Evolutionary conservation across 371 early-diverging fungal species (phyloP).

Genomic region (Circinella umbellata): DNA sequence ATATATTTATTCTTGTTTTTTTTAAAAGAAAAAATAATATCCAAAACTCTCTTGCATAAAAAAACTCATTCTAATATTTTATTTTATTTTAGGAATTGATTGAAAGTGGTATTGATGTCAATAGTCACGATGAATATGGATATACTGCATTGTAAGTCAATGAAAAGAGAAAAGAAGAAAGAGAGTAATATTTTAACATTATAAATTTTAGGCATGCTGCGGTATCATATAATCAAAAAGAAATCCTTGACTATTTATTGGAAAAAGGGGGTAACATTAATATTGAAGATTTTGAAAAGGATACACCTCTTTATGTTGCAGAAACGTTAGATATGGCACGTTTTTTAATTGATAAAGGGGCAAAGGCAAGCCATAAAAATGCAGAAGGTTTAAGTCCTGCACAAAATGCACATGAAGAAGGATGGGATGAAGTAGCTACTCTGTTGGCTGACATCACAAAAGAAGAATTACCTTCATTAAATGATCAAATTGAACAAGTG

Average conservation of each 20-base stretch:
- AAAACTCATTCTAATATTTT: not conserved
- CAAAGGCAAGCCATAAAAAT: slow-evolving; percentile 69
- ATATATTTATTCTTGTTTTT: not conserved
- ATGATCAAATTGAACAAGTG: slow-evolving; percentile 23
- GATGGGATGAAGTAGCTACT: slow-evolving; percentile 46
- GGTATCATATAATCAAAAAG: slow-evolving; percentile 66
- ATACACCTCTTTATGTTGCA: slow-evolving; percentile 86
- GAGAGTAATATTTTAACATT: not conserved
- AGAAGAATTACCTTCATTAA: slow-evolving; percentile 29
- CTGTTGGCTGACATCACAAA: slow-evolving; percentile 37
- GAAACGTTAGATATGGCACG: slow-evolving; percentile 78
- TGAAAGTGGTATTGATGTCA: slow-evolving; percentile 51
- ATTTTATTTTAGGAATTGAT: slow-evolving; percentile 40
- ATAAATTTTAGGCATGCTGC: slow-evolving; percentile 63
- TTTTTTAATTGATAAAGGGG: slow-evolving; percentile 73
- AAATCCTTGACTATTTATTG: slow-evolving; percentile 60
- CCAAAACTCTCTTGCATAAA: not conserved
- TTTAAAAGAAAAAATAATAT: not conserved
- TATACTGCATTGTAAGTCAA: slow-evolving; percentile 69
- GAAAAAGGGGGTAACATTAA: slow-evolving; percentile 64
- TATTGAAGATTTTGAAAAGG: slow-evolving; percentile 80
- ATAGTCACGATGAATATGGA: slow-evolving; percentile 72
- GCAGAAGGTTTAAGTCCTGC: slow-evolving; percentile 63
- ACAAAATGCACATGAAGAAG: slow-evolving; percentile 41
- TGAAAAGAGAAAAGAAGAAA: slow-evolving; percentile 5